phyloP scores from a whole-genome alignment of 257 asterid species.

The Solanum lycopersicoides region DNA sequence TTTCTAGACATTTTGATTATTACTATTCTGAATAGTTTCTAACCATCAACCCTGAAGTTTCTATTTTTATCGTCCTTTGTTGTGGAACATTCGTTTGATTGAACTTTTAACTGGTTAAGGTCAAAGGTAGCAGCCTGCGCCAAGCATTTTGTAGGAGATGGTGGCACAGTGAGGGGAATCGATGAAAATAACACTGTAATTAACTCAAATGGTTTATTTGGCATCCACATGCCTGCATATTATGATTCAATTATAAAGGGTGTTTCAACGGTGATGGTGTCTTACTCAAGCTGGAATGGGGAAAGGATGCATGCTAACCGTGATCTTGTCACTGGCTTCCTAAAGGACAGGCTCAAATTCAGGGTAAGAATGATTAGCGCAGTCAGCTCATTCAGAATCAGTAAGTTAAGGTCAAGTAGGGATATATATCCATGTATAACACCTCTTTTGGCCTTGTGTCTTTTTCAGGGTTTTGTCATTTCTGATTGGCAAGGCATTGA shows the following conservation, averaged over 20 bases:
- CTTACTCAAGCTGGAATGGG: conserved; percentile 28
- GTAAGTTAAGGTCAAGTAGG: not conserved
- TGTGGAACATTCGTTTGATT: not conserved
- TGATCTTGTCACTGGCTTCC: conserved; percentile 19
- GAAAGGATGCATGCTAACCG: conserved; percentile 23
- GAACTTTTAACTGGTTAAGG: not conserved
- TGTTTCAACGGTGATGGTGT: conserved; percentile 22
- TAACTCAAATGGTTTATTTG: conserved; percentile 8
- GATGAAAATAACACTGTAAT: conserved; percentile 20
- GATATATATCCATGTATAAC: not conserved
- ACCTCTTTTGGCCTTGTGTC: not conserved
- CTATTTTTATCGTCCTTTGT: not conserved
- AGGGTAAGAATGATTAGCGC: not conserved
- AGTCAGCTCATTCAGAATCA: not conserved
- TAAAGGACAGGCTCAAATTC: conserved; percentile 14
- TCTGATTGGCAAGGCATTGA: conserved; percentile 18
- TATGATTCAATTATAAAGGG: conserved; percentile 14
- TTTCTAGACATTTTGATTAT: not conserved
- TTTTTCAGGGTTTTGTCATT: conserved; percentile 19
- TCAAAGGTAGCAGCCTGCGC: conserved; percentile 25
- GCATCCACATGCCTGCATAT: conserved; percentile 29
- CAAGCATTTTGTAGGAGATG: conserved; percentile 33
- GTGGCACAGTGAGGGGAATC: conserved; percentile 24
- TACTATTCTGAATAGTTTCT: not conserved
- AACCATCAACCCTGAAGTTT: not conserved